These are phyloP conservation scores for Aspergillus quadricinctus DNA, from an alignment of 2,329 filamentous ascomycete genomes.

Conservation along the genomic window DNA sequence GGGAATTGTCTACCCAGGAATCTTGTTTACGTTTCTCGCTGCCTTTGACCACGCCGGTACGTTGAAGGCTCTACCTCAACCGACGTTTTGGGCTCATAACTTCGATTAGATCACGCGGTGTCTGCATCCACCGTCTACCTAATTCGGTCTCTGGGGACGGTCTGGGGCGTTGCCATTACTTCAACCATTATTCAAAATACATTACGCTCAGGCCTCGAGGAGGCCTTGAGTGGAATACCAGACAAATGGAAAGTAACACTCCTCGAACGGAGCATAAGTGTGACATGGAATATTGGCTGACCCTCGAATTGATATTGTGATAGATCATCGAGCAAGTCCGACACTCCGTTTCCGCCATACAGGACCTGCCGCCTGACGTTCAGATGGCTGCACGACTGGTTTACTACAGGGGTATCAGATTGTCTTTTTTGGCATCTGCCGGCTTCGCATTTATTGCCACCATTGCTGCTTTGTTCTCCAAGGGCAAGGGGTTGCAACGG, in stretches of 20 bases:
- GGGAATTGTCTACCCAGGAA: constrained; percentile 44
- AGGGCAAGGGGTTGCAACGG: constrained; percentile 29
- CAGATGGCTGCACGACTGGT: constrained; percentile 55
- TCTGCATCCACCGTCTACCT: constrained; percentile 61
- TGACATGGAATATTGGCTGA: constrained; percentile 19
- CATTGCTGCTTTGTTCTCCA: constrained; percentile 45
- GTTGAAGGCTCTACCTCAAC: constrained; percentile 8
- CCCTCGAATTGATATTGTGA: constrained; percentile 11
- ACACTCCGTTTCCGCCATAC: constrained; percentile 56
- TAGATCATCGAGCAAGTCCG: constrained; percentile 60
- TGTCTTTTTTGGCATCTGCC: constrained; percentile 55
- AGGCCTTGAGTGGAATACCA: constrained; percentile 51
- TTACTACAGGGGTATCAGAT: constrained; percentile 56
- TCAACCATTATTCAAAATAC: constrained; percentile 61
- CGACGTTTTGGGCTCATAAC: background rate
- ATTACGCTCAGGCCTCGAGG: constrained; percentile 51
- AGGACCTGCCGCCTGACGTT: constrained; percentile 52
- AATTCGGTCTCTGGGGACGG: constrained; percentile 58
- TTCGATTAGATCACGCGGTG: constrained; percentile 54
- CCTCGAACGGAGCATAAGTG: constrained; percentile 10
- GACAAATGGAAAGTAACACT: constrained; percentile 55
- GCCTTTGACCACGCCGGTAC: constrained; percentile 59
- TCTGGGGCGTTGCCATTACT: constrained; percentile 61
- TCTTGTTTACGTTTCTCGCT: constrained; percentile 59
- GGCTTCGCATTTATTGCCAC: constrained; percentile 49